Conservation (phyloP, 2,329 filamentous ascomycete genomes). For the Aspergillus clavatus region DNA sequence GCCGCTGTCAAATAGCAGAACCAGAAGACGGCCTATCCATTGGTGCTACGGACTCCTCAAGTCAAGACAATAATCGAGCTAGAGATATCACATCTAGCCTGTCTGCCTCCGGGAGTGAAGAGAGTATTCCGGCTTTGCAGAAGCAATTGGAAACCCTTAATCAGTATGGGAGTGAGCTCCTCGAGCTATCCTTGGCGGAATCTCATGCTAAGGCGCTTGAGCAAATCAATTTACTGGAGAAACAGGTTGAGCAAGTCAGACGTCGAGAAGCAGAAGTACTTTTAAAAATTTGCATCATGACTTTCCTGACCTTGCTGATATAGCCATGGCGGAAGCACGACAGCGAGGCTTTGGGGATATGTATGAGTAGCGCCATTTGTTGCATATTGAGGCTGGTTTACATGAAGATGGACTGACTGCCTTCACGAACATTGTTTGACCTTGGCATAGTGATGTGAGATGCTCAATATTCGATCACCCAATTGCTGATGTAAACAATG, state of each 20-base stretch:
- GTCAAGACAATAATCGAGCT: neutral
- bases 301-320: slow-evolving; percentile 17
- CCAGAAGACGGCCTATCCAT: neutral
- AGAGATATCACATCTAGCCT: neutral
- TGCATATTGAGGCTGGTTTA: no score
- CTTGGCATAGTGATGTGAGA: no score
- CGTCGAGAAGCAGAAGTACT: slow-evolving; percentile 15
- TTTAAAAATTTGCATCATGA: slow-evolving; percentile 13
- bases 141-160: slow-evolving; percentile 17
- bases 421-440: no score
- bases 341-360: slow-evolving; percentile 11
- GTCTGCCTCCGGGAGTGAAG: slow-evolving; percentile 1
- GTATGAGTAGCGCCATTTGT: no score
- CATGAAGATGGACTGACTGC: no score
- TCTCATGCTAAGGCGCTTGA: slow-evolving; percentile 21
- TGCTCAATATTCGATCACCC: no score
- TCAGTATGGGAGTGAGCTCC: slow-evolving; percentile 20
- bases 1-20: neutral
- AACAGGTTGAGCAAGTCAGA: slow-evolving; percentile 12
- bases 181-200: slow-evolving; percentile 22
- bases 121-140: slow-evolving; percentile 16
- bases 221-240: slow-evolving; percentile 17
- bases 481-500: no score
- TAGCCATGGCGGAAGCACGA: slow-evolving; percentile 18
- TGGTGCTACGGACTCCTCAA: neutral